Evolutionary conservation across 2,329 filamentous ascomycete species (phyloP).

Genomic region (Coniosporium tulheliwenetii): DNA sequence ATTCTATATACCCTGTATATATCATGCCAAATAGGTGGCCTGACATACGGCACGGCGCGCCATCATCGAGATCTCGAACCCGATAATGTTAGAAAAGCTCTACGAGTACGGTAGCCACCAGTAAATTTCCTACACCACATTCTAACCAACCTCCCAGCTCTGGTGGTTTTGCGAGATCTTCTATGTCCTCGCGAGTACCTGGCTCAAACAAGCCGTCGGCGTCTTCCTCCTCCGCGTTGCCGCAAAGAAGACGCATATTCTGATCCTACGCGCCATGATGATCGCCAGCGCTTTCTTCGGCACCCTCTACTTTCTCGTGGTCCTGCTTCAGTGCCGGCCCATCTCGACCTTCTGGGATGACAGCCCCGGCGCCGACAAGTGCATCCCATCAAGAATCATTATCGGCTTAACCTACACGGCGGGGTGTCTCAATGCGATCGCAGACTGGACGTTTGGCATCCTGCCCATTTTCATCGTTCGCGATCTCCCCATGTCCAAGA

Average conservation of each 20-base stretch:
- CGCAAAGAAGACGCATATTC: constrained; percentile 26
- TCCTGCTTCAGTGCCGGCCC: constrained; percentile 38
- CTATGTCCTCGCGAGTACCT: constrained; percentile 32
- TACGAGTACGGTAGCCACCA: constrained; percentile 9
- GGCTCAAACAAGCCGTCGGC: constrained; percentile 36
- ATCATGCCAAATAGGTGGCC: constrained; percentile 21
- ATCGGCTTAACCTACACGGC: constrained; percentile 21
- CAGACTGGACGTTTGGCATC: constrained; percentile 24
- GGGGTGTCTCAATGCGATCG: constrained; percentile 21
- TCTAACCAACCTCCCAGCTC: constrained; percentile 11
- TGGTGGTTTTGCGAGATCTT: constrained; percentile 43
- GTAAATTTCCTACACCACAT: no score
- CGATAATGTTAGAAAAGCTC: constrained; percentile 12
- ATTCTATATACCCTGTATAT: constrained; percentile 24
- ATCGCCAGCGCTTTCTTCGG: constrained; percentile 28
- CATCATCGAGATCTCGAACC: constrained; percentile 18
- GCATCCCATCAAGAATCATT: constrained; percentile 28
- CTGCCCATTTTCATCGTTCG: constrained; percentile 26
- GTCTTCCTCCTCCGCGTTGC: constrained; percentile 39
- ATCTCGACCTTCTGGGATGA: constrained; percentile 35
- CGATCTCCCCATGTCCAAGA: constrained; percentile 21
- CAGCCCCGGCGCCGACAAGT: constrained; percentile 21
- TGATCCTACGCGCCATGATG: constrained; percentile 32
- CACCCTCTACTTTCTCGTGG: constrained; percentile 32
- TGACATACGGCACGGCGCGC: constrained; percentile 22